These are phyloP conservation scores for Lactarius vividus DNA, from an alignment of 768 basidiomycete genomes.

Conservation along the genomic window DNA sequence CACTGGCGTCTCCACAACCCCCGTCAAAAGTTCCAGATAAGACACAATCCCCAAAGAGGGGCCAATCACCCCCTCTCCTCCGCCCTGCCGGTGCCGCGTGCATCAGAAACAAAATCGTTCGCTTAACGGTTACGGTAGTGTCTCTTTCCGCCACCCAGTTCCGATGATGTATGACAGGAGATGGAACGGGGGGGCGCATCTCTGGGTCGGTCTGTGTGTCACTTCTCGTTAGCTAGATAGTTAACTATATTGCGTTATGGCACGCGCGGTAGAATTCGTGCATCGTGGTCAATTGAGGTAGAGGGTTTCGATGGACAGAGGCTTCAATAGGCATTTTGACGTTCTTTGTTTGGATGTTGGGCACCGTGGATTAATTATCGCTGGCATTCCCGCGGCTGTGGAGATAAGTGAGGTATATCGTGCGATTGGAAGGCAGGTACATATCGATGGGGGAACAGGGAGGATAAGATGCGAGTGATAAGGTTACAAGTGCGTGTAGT, in stretches of 20 bases:
- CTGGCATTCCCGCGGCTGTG: background rate
- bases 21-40: background rate
- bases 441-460: constrained; percentile 14
- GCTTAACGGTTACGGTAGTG: background rate
- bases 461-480: constrained; percentile 28
- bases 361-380: background rate
- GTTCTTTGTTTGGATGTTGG: background rate
- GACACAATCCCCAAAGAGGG: background rate
- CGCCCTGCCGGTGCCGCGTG: background rate
- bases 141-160: background rate
- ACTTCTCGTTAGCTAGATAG: background rate
- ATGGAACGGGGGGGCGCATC: background rate
- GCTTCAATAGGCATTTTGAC: background rate
- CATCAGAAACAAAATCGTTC: background rate
- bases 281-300: background rate
- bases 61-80: background rate
- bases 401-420: background rate
- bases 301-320: constrained; percentile 6
- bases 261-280: constrained; percentile 3
- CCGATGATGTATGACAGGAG: constrained; percentile 1
- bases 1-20: background rate
- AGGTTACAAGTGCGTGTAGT: constrained; percentile 28
- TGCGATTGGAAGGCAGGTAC: constrained; percentile 17
- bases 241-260: background rate
- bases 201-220: background rate